phyloP scores from a whole-genome alignment of 305 asterid genomes.

The Solanum hybrid region DNA sequence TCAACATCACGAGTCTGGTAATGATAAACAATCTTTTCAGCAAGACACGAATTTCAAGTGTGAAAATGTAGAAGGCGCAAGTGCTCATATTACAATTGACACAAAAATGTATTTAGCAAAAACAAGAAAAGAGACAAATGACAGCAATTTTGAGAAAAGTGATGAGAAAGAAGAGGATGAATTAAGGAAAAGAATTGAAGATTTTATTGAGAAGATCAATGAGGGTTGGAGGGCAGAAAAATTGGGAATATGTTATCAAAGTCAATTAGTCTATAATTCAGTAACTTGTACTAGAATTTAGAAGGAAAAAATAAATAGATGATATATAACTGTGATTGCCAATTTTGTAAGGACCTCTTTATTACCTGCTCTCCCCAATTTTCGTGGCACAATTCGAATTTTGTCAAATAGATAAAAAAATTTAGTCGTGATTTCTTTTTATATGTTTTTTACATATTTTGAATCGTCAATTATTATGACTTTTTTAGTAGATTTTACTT shows the following conservation, averaged over 20 bases:
- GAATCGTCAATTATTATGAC: too few species aligned
- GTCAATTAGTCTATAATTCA: neutral
- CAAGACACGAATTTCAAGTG: rapidly evolving
- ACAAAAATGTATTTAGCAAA: neutral
- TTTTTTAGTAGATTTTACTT: too few species aligned
- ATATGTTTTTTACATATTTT: too few species aligned
- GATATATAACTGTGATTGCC: neutral
- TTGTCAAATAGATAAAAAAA: neutral
- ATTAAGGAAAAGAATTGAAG: conserved; percentile 60
- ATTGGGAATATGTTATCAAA: conserved; percentile 8
- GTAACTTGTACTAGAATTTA: neutral
- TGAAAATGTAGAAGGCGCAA: neutral
- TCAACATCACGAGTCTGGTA: neutral
- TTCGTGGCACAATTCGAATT: rapidly evolving
- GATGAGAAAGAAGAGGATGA: conserved; percentile 45
- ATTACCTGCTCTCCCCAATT: neutral
- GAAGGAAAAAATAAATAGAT: neutral
- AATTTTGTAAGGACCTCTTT: neutral
- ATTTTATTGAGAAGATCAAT: conserved; percentile 54
- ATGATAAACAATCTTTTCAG: neutral
- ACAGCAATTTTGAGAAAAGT: conserved; percentile 5
- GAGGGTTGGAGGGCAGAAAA: conserved; percentile 64
- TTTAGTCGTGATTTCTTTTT: too few species aligned
- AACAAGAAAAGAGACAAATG: neutral
- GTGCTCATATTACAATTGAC: neutral